Evolutionary conservation across 2,329 filamentous ascomycete species (phyloP), one percentile per base, ranked within the genome.

Genomic region (Sporothrix globosa): DNA sequence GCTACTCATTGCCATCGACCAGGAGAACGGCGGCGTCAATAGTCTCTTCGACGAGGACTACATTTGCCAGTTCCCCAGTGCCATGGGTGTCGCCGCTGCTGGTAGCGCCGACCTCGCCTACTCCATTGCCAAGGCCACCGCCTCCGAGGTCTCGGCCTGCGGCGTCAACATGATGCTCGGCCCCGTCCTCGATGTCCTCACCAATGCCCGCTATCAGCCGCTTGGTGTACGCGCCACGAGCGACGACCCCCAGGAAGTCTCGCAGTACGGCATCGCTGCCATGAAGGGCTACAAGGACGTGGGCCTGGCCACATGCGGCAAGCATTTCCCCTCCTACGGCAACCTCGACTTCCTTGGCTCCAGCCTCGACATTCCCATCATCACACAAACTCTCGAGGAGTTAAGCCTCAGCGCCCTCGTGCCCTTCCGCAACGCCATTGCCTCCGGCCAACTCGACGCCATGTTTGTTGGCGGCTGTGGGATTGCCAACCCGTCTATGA

Each of bases 21-120:
- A 99, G 79, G 96, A 99, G 80, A 98, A 99, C 88, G 96, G 96
- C 74, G 94, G 95, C 3, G 95, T 97, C 79, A 98, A 97, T 82
- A 97, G 93, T 81, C 86, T 98, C 2, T 97, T 96, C 77, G 95
- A 98, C 79, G 93, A 97, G 75, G 92, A 96, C 77, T 96, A 94
- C 78, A 95, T 98, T 75, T 93, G 93, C 74, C 96, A 98, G 78
- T 99, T 97, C 75, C 96, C 96, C 10, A 97, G 94, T 77, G 92
- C 95, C 73, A 98, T 99, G 95, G 95, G 94, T 14, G 86, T 97
- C 72, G 93, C 95, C n/a, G 96, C 96, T 27, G 93, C 94, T 4
- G 93, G 94, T 30, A 94, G 91, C 13, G 90, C 90, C 48, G 89
- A 96, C 13, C 83, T 98, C 69, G 92, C 95, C 6, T 97, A 95